These are phyloP conservation scores for Penicillium atrosanguineum DNA, from an alignment of 495 filamentous ascomycete genomes.

Conservation along the genomic window DNA sequence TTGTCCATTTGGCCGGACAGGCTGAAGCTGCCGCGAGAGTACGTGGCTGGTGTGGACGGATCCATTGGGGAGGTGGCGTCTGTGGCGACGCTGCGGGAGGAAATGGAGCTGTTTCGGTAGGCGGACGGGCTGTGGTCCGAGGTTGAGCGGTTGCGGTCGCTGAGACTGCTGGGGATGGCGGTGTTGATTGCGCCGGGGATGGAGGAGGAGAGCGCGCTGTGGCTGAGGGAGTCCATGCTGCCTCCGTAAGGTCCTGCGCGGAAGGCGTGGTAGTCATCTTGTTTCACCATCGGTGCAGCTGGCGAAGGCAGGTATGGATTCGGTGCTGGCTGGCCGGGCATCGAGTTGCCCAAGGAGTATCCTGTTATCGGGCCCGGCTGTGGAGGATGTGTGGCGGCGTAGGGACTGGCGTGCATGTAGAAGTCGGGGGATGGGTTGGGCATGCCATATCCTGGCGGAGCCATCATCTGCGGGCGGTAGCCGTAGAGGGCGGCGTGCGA, in stretches of 20 bases:
- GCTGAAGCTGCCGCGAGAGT: constrained; percentile 42
- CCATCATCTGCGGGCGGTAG: constrained; percentile 42
- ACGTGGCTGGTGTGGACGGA: constrained; percentile 36
- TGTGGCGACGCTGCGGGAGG: constrained; percentile 40
- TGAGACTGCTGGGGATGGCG: constrained; percentile 30
- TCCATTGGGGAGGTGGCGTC: constrained; percentile 45
- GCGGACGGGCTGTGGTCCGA: constrained; percentile 42
- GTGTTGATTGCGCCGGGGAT: constrained; percentile 34
- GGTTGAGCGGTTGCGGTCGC: constrained; percentile 41
- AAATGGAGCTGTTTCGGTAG: constrained; percentile 45
- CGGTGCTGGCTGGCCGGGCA: constrained; percentile 34
- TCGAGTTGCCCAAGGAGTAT: constrained; percentile 36
- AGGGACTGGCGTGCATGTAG: constrained; percentile 36
- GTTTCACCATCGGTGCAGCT: constrained; percentile 28
- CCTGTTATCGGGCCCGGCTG: constrained; percentile 33
- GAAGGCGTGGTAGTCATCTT: constrained; percentile 40
- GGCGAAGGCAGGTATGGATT: constrained; percentile 43
- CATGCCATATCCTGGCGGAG: constrained; percentile 36
- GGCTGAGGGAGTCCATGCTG: constrained; percentile 37
- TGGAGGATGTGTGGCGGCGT: constrained; percentile 37
- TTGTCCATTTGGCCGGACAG: constrained; percentile 39
- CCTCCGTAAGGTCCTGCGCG: constrained; percentile 34
- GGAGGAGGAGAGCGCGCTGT: constrained; percentile 36
- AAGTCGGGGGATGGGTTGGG: constrained; percentile 36
- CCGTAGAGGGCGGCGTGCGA: constrained; percentile 38